Percentiles rank a stretch among this genome's conserved stretches.
Evolutionary conservation across 129 eudicot genomes (phyloP).

Genomic region (Gnaphalium uliginosum): DNA sequence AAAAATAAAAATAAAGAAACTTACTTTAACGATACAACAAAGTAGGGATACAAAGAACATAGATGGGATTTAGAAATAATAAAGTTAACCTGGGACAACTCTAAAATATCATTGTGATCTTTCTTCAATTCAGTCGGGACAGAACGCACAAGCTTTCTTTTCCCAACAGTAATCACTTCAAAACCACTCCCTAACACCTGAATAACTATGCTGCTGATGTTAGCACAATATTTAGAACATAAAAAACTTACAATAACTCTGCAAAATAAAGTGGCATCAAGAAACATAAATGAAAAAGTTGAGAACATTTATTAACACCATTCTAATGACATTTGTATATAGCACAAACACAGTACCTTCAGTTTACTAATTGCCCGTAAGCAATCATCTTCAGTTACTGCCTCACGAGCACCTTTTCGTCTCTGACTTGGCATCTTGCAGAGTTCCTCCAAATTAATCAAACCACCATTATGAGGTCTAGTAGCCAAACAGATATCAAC

Average conservation of each 20-base stretch:
- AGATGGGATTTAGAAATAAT: neutral
- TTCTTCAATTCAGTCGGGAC: slow-evolving; percentile 95
- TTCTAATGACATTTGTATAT: neutral
- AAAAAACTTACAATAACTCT: neutral
- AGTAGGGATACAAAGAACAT: neutral
- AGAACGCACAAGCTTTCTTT: slow-evolving; percentile 88
- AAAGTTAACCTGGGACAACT: slow-evolving; percentile 78
- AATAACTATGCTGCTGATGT: slow-evolving; percentile 15
- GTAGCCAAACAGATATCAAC: slow-evolving; percentile 97
- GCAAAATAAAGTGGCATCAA: too few species aligned
- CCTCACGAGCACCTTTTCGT: slow-evolving; percentile 89
- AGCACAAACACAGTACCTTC: slow-evolving; percentile 53
- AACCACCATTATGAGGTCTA: slow-evolving; percentile 87
- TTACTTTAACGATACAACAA: neutral
- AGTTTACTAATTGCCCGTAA: slow-evolving; percentile 95
- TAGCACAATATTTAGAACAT: neutral
- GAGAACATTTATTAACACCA: neutral
- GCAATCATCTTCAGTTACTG: slow-evolving; percentile 87
- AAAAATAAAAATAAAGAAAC: neutral
- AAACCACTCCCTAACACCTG: slow-evolving; percentile 85
- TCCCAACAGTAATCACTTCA: slow-evolving; percentile 94
- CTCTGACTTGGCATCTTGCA: slow-evolving; percentile 76
- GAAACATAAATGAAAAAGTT: neutral
- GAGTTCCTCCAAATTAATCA: slow-evolving; percentile 89
- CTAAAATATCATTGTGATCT: slow-evolving; percentile 96